Conservation (phyloP, 495 filamentous ascomycete species). For the Melanomma pulvis-pyrius region DNA sequence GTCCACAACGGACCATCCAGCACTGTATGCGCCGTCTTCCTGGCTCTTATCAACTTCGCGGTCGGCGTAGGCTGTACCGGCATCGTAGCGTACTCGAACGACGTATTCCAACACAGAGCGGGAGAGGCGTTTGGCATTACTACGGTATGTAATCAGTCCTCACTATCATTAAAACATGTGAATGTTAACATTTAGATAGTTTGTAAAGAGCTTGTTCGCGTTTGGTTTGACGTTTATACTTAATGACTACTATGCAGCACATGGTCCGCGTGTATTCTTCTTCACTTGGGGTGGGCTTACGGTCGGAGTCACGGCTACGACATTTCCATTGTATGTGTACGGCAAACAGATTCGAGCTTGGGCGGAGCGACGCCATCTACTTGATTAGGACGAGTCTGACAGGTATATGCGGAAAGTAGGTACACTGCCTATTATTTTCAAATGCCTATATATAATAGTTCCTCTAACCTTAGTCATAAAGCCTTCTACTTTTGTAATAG, state of each 20-base stretch:
- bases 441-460: too few relatives aligned
- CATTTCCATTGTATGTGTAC: not conserved
- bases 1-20: not conserved
- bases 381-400: not conserved
- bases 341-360: not conserved
- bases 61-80: not conserved
- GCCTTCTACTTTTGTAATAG: too few relatives aligned
- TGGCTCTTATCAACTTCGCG: slow-evolving; percentile 3
- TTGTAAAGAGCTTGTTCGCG: slow-evolving; percentile 7
- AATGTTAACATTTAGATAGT: not conserved
- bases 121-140: not conserved
- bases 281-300: not conserved
- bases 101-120: not conserved
- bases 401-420: not conserved
- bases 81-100: not conserved
- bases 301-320: not conserved
- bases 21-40: not conserved
- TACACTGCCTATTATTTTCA: too few relatives aligned
- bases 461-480: too few relatives aligned
- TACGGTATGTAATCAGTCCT: not conserved
- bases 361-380: not conserved
- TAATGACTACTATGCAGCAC: not conserved
- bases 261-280: not conserved
- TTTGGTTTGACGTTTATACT: not conserved
- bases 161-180: not conserved